Evolutionary conservation across 2,329 filamentous ascomycete genomes (phyloP).

Genomic region (Stachybotrys chlorohalonatus): DNA sequence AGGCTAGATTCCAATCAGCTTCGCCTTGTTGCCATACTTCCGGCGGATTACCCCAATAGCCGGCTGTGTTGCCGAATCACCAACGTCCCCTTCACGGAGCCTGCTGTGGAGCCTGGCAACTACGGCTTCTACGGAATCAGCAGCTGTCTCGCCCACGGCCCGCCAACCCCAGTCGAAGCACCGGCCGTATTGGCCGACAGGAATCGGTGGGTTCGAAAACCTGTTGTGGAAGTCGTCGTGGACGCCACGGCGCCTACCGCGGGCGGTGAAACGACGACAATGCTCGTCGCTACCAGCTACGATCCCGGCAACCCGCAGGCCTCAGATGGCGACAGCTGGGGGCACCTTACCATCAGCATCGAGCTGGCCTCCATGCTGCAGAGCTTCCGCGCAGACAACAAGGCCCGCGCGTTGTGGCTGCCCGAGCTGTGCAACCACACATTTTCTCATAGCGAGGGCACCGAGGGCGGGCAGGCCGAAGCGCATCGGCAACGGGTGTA

Average conservation of each 20-base stretch:
- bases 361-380: not conserved
- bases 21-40: too few relatives aligned
- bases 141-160: not conserved
- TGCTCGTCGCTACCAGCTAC: not conserved
- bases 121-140: not conserved
- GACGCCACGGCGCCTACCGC: not conserved
- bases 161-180: not conserved
- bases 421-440: not conserved
- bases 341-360: not conserved
- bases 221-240: not conserved
- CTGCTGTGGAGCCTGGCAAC: not conserved
- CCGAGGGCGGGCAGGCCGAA: not conserved
- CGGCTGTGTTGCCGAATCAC: not conserved
- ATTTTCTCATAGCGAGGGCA: not conserved
- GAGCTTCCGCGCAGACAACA: not conserved
- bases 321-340: not conserved
- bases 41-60: not conserved
- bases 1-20: too few relatives aligned
- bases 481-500: not conserved
- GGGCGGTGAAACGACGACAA: not conserved
- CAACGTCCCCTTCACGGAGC: not conserved
- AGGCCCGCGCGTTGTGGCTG: not conserved
- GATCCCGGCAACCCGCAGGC: not conserved
- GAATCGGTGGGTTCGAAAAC: not conserved
- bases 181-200: not conserved